Conservation (phyloP, 768 basidiomycete genomes). For the Pholiota microspora region DNA sequence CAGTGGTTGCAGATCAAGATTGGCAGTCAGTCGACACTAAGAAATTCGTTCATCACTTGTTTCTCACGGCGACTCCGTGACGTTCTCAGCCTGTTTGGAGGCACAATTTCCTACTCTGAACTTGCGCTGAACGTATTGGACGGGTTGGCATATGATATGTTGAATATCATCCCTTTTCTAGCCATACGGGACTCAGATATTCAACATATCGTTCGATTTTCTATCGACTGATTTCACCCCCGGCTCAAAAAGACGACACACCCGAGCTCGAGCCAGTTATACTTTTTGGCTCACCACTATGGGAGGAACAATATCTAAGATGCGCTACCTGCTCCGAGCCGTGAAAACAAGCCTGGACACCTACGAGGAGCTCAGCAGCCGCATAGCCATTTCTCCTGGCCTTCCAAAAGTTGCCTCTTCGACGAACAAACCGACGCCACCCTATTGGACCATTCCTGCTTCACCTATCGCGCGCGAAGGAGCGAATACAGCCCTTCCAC, state of each 20-base stretch:
- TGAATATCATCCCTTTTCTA: neutral
- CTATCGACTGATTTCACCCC: neutral
- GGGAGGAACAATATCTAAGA: constrained; percentile 1
- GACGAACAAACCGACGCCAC: constrained; percentile 5
- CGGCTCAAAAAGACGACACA: neutral
- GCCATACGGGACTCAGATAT: neutral
- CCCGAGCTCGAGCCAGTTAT: neutral
- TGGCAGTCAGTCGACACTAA: too few relatives aligned
- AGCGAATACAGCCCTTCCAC: constrained; percentile 27
- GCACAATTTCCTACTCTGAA: too few relatives aligned
- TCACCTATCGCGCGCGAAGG: constrained; percentile 39
- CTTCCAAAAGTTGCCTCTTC: constrained; percentile 38
- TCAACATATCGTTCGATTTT: neutral
- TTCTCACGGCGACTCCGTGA: too few relatives aligned
- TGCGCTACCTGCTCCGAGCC: neutral
- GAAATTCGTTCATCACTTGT: too few relatives aligned
- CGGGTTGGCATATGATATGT: neutral
- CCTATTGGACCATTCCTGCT: constrained; percentile 63
- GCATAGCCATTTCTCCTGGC: constrained; percentile 40
- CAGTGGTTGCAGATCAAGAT: too few relatives aligned
- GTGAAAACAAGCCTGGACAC: neutral
- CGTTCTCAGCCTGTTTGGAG: too few relatives aligned
- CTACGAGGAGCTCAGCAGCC: constrained; percentile 19
- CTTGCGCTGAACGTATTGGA: neutral
- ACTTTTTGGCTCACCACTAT: neutral